A percentile compares a stretch with the other conserved stretches of the same genome.
Evolutionary conservation across 2,329 filamentous ascomycete species (phyloP).

Genomic region (Stachybotrys chlorohalonatus): DNA sequence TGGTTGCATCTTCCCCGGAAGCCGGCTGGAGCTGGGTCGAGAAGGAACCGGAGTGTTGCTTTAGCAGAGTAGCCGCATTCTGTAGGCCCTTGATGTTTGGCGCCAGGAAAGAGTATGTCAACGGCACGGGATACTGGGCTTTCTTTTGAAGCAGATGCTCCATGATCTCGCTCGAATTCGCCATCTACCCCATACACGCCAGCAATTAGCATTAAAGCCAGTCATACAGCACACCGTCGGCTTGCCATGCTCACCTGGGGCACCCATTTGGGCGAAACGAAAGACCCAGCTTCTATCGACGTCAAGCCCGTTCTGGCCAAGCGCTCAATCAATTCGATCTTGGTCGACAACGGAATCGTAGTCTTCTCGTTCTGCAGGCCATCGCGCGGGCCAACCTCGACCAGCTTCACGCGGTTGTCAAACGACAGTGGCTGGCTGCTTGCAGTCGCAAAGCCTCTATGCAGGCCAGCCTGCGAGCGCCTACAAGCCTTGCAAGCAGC

Average conservation of each 20-base stretch:
- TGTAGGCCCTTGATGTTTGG: constrained; percentile 68
- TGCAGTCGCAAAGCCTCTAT: constrained; percentile 31
- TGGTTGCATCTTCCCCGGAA: constrained; percentile 24
- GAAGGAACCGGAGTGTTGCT: constrained; percentile 38
- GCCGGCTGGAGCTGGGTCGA: constrained; percentile 40
- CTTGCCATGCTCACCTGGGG: constrained; percentile 50
- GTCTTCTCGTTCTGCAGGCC: constrained; percentile 81
- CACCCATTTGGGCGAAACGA: constrained; percentile 78
- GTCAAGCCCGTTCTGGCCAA: constrained; percentile 59
- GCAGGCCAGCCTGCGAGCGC: constrained; percentile 18
- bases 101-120: constrained; percentile 73
- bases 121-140: constrained; percentile 41
- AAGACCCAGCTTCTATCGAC: constrained; percentile 73
- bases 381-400: constrained; percentile 79
- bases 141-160: constrained; percentile 54
- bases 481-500: constrained; percentile 29
- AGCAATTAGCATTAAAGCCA: not conserved
- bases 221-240: not conserved
- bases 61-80: constrained; percentile 47
- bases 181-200: constrained; percentile 49
- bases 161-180: constrained; percentile 67
- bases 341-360: constrained; percentile 60
- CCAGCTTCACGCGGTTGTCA: constrained; percentile 49
- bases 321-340: constrained; percentile 65
- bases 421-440: constrained; percentile 14